Evolutionary conservation across 2,329 filamentous ascomycete genomes (phyloP).

Genomic region (Fusarium sororula): DNA sequence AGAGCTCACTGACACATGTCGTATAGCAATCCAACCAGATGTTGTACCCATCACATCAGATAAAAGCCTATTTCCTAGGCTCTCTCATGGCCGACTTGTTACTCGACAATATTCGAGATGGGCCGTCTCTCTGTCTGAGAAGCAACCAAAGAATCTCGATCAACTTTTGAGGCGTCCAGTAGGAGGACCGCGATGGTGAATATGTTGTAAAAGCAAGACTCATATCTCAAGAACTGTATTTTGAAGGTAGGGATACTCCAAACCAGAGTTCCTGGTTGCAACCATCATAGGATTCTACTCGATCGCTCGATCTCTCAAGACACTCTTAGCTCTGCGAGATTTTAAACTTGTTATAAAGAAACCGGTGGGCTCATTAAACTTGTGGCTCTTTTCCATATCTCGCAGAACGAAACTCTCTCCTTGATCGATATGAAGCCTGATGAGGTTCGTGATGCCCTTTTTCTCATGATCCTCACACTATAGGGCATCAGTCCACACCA

Average conservation of each 20-base stretch:
- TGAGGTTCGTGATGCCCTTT: not conserved
- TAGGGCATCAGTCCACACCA: not conserved
- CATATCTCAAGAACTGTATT: not conserved
- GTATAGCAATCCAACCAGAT: not conserved
- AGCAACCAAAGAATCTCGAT: conserved; percentile 1
- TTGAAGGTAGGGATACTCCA: conserved; percentile 1
- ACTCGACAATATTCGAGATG: not conserved
- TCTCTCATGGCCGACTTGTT: not conserved
- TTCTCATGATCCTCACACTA: not conserved
- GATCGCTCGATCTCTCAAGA: conserved; percentile 25
- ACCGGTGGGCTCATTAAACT: conserved; percentile 19
- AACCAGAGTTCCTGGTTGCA: conserved; percentile 14
- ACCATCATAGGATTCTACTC: not conserved
- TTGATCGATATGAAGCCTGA: not conserved
- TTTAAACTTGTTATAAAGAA: conserved; percentile 12
- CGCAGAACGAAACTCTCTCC: not conserved
- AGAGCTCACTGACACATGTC: not conserved
- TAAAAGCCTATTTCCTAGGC: not conserved
- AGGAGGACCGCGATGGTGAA: not conserved
- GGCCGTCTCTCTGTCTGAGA: not conserved
- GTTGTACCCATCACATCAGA: not conserved
- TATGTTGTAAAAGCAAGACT: not conserved
- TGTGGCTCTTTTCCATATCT: conserved; percentile 5
- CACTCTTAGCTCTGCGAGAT: conserved; percentile 1
- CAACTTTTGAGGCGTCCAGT: not conserved